A percentile compares a stretch with the other conserved stretches of the same genome.
phyloP scores from a whole-genome alignment of 2,329 filamentous ascomycete species.

The Diaporthe sp. region DNA sequence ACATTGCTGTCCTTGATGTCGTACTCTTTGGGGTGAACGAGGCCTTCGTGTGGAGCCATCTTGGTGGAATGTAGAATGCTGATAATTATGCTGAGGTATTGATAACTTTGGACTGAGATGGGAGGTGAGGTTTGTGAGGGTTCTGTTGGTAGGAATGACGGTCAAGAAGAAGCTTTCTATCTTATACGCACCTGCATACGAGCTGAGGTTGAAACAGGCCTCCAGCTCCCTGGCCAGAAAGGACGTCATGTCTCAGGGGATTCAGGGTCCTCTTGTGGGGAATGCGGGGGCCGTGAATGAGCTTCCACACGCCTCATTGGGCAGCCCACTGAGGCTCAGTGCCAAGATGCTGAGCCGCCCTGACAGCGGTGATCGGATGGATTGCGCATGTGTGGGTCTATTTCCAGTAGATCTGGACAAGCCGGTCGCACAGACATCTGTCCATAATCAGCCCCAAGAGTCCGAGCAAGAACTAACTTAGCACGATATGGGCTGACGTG shows the following conservation, averaged over 20 bases:
- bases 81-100: not conserved
- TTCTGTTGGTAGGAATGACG: not conserved
- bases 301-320: not conserved
- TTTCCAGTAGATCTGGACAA: conserved; percentile 4
- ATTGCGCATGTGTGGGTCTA: conserved; percentile 10
- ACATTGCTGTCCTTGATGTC: conserved; percentile 77
- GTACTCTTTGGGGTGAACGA: conserved; percentile 72
- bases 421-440: conserved; percentile 7
- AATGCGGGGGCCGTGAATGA: not conserved
- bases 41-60: conserved; percentile 71
- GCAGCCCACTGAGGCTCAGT: conserved; percentile 20
- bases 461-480: conserved; percentile 2
- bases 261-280: conserved; percentile 32
- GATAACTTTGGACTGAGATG: not conserved
- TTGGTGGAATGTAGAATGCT: conserved; percentile 31
- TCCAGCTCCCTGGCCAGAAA: conserved; percentile 18
- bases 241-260: conserved; percentile 31
- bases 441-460: not conserved
- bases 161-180: conserved; percentile 11
- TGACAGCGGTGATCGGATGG: conserved; percentile 21
- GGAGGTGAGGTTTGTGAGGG: not conserved
- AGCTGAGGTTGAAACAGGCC: conserved; percentile 33
- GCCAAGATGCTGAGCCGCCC: conserved; percentile 21
- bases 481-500: not conserved
- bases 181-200: conserved; percentile 15